Percentiles rank a stretch among this genome's conserved stretches.
Conservation (phyloP, 768 basidiomycete genomes). For the Dictyophora rubrovolvata region DNA sequence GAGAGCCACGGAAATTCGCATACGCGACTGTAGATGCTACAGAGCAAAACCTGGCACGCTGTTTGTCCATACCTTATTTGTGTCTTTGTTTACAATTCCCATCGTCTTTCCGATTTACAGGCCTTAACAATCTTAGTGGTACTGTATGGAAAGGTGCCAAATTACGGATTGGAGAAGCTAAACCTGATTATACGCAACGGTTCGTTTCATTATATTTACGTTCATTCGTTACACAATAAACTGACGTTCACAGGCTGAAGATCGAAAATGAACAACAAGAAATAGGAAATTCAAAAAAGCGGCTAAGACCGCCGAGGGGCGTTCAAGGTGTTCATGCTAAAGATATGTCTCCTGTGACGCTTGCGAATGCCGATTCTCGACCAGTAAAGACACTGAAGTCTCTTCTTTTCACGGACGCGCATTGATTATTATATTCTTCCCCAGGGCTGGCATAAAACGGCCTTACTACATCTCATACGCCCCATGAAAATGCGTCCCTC, state of each 20-base stretch:
- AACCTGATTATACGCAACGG: slow-evolving; percentile 61
- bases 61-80: slow-evolving; percentile 30
- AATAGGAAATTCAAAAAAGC: slow-evolving; percentile 24
- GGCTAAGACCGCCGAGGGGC: slow-evolving; percentile 13
- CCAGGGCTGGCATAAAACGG: slow-evolving; percentile 62
- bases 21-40: slow-evolving; percentile 65
- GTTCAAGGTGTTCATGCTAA: slow-evolving; percentile 34
- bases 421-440: neutral
- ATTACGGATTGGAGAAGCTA: slow-evolving; percentile 75
- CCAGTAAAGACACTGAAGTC: slow-evolving; percentile 12
- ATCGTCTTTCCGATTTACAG: slow-evolving; percentile 24
- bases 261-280: slow-evolving; percentile 23
- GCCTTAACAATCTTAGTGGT: slow-evolving; percentile 67
- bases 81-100: neutral
- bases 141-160: slow-evolving; percentile 85
- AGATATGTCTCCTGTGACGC: slow-evolving; percentile 59
- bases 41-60: slow-evolving; percentile 47
- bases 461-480: slow-evolving; percentile 52
- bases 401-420: neutral
- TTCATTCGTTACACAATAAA: neutral
- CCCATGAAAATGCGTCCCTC: slow-evolving; percentile 64
- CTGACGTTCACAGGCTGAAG: slow-evolving; percentile 15
- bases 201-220: slow-evolving; percentile 19
- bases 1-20: slow-evolving; percentile 55
- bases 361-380: slow-evolving; percentile 40